Evolutionary conservation across 1,284 basidiomycete genomes (phyloP).

Genomic region (Ustilago cynodontis): DNA sequence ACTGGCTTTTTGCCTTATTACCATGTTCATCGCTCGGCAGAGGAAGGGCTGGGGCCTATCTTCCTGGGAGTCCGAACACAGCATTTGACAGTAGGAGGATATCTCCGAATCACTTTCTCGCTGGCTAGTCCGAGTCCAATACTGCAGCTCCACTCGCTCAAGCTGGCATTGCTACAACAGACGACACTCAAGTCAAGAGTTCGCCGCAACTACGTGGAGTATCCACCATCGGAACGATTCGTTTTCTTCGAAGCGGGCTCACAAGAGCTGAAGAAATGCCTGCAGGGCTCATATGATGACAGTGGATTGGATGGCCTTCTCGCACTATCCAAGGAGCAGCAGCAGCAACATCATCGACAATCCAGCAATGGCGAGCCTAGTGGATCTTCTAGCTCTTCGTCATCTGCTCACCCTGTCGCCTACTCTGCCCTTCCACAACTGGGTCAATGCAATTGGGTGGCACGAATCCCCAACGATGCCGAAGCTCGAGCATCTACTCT

Average conservation of each 20-base stretch:
- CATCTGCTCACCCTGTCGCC: background rate
- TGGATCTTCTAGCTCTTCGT: background rate
- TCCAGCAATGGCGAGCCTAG: background rate
- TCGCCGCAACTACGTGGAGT: conserved; percentile 39
- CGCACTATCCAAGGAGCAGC: conserved; percentile 35
- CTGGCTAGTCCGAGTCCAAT: conserved; percentile 43
- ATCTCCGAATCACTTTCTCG: conserved; percentile 47
- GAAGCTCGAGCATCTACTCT: conserved; percentile 46
- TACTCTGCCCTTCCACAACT: conserved; percentile 1
- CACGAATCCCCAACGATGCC: conserved; percentile 44
- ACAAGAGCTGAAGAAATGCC: conserved; percentile 32
- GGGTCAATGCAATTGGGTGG: conserved; percentile 51
- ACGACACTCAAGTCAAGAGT: conserved; percentile 50
- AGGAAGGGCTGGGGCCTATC: conserved; percentile 47
- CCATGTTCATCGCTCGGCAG: conserved; percentile 45
- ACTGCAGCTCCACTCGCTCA: conserved; percentile 43
- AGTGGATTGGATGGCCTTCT: conserved; percentile 30
- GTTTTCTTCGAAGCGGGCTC: conserved; percentile 43
- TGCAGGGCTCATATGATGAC: conserved; percentile 8
- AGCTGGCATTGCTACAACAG: conserved; percentile 46
- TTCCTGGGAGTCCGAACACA: conserved; percentile 46
- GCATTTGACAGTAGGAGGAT: conserved; percentile 56
- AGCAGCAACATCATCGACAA: conserved; percentile 15
- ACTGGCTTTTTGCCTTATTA: conserved; percentile 46
- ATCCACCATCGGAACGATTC: conserved; percentile 44